phyloP scores from a whole-genome alignment of 129 eudicot genomes.

The Arctium minus region DNA sequence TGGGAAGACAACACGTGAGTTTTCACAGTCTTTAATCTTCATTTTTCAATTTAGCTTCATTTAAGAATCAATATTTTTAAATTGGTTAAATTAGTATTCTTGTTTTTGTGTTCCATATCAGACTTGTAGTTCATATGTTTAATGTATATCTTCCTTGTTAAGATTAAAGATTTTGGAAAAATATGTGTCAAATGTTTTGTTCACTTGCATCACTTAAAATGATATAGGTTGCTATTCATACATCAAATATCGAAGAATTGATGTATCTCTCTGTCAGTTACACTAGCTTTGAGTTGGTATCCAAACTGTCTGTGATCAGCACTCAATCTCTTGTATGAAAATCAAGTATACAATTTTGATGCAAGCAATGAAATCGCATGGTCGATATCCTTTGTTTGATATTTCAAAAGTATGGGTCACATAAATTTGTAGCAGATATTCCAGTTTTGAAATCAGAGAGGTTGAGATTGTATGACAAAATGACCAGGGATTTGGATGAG shows the following conservation, averaged over 20 bases:
- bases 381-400: neutral
- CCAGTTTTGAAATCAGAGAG: conserved; percentile 49
- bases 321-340: too few relatives aligned
- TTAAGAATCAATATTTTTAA: neutral
- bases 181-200: too few relatives aligned
- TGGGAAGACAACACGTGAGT: conserved; percentile 98
- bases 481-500: conserved; percentile 80
- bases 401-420: neutral
- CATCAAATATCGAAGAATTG: too few relatives aligned
- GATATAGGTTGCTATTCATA: too few relatives aligned
- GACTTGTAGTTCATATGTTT: neutral
- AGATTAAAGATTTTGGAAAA: neutral
- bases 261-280: too few relatives aligned
- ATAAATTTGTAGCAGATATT: conserved; percentile 32
- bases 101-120: neutral
- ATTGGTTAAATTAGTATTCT: neutral
- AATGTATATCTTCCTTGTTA: neutral
- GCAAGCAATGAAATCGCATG: neutral
- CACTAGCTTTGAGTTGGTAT: too few relatives aligned
- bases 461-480: conserved; percentile 57
- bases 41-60: neutral
- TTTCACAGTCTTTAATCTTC: neutral
- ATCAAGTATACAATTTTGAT: neutral
- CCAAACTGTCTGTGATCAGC: too few relatives aligned
- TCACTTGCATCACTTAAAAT: too few relatives aligned